Conservation (phyloP, 345 rosid species). For the Limnanthes douglasii region DNA sequence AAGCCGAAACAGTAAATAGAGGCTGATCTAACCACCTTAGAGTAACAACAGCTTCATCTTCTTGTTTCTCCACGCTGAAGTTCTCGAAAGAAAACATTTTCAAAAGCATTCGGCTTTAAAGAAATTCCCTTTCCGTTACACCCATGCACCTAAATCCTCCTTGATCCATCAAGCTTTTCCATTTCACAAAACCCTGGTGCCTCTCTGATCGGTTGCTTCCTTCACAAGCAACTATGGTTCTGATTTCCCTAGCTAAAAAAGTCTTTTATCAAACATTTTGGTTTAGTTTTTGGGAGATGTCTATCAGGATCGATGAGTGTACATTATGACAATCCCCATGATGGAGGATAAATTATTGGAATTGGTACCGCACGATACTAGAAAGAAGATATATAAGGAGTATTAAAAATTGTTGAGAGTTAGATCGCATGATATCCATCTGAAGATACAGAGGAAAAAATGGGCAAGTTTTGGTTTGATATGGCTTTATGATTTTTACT, state of each 20-base stretch:
- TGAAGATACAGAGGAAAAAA: no score
- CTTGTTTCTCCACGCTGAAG: constrained; percentile 28
- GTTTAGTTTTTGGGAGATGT: no score
- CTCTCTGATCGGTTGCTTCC: constrained; percentile 79
- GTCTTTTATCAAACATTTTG: no score
- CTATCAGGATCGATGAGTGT: no score
- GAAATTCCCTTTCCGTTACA: constrained; percentile 51
- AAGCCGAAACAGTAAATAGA: constrained; percentile 76
- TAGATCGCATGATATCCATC: no score
- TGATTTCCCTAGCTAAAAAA: constrained; percentile 70
- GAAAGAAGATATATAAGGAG: no score
- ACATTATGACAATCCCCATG: no score
- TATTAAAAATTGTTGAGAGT: no score
- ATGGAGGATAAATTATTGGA: no score
- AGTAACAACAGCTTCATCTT: constrained; percentile 38
- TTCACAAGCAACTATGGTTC: constrained; percentile 79
- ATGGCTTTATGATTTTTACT: no score
- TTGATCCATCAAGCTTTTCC: constrained; percentile 76
- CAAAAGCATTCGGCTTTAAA: constrained; percentile 78
- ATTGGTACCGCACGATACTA: no score
- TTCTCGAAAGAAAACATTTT: constrained; percentile 51
- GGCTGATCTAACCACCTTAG: constrained; percentile 76
- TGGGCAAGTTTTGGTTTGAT: no score
- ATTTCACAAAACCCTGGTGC: constrained; percentile 47
- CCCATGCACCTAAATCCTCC: constrained; percentile 52